These are phyloP conservation scores for Candida silvicultrix DNA, from an alignment of 805 yeast species.

Conservation along the genomic window DNA sequence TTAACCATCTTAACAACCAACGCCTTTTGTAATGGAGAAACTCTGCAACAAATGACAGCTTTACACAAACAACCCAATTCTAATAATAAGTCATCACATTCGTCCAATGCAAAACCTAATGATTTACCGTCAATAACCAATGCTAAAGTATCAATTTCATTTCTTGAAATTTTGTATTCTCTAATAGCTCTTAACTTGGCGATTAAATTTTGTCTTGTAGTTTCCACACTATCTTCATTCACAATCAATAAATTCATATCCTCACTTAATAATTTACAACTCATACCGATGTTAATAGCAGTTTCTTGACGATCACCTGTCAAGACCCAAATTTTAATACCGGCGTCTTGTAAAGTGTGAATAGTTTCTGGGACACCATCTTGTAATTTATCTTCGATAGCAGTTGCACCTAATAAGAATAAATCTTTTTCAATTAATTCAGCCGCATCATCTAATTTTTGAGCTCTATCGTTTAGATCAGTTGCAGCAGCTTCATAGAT, in stretches of 20 bases:
- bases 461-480: constrained; percentile 66
- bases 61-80: constrained; percentile 82
- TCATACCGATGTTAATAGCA: constrained; percentile 97
- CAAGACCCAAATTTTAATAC: constrained; percentile 94
- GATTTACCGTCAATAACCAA: constrained; percentile 93
- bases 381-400: constrained; percentile 95
- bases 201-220: constrained; percentile 62
- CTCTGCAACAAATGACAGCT: constrained; percentile 97
- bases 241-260: constrained; percentile 91
- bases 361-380: constrained; percentile 99
- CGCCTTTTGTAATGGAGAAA: constrained; percentile 95
- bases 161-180: constrained; percentile 57
- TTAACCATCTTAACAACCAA: constrained; percentile 93
- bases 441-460: constrained; percentile 80
- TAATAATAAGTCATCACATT: constrained; percentile 69
- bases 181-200: constrained; percentile 72
- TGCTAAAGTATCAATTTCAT: constrained; percentile 76
- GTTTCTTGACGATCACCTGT: constrained; percentile 99
- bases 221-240: constrained; percentile 79
- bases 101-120: constrained; percentile 79
- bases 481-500: constrained; percentile 77
- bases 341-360: constrained; percentile 91
- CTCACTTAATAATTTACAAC: constrained; percentile 88
- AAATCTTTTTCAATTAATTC: constrained; percentile 79
- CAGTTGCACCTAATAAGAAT: constrained; percentile 90